Conservation (phyloP, 2,329 filamentous ascomycete genomes). For the Lachnellula arida region DNA sequence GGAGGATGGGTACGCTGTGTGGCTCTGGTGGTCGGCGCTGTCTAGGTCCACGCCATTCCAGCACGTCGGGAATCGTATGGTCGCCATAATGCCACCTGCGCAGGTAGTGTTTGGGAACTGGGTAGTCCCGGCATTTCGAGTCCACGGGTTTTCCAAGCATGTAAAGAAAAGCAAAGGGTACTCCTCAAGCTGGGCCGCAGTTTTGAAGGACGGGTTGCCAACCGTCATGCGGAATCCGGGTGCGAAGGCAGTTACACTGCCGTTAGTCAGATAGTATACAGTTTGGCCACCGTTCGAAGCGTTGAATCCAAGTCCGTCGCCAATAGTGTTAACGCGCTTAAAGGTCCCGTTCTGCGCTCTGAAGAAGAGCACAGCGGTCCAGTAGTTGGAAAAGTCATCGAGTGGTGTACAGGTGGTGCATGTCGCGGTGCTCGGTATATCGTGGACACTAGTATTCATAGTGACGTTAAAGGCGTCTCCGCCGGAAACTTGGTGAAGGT, state of each 20-base stretch:
- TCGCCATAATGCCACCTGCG: no score
- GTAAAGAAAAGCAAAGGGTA: no score
- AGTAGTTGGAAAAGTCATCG: background rate
- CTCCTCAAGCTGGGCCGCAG: slow-evolving; percentile 18
- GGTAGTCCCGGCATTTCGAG: no score
- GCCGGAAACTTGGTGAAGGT: background rate
- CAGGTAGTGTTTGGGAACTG: no score
- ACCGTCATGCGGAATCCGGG: slow-evolving; percentile 42
- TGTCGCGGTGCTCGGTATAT: background rate
- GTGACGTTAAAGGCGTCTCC: background rate
- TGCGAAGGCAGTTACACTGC: slow-evolving; percentile 39
- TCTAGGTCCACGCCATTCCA: no score
- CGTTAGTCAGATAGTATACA: slow-evolving; percentile 32
- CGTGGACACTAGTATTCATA: background rate
- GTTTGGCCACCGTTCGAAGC: slow-evolving; percentile 34
- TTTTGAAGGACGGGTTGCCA: slow-evolving; percentile 35
- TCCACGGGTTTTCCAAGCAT: no score
- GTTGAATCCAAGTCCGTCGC: slow-evolving; percentile 31
- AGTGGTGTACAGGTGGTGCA: background rate
- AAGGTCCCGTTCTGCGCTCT: background rate
- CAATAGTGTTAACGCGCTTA: no score
- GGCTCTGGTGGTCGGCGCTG: no score
- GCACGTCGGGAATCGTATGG: no score
- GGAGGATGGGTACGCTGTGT: no score
- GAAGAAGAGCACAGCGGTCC: background rate